Base-by-base conservation (phyloP, 768 basidiomycete genomes). In the button mushroom (Agaricus bisporus) region DNA sequence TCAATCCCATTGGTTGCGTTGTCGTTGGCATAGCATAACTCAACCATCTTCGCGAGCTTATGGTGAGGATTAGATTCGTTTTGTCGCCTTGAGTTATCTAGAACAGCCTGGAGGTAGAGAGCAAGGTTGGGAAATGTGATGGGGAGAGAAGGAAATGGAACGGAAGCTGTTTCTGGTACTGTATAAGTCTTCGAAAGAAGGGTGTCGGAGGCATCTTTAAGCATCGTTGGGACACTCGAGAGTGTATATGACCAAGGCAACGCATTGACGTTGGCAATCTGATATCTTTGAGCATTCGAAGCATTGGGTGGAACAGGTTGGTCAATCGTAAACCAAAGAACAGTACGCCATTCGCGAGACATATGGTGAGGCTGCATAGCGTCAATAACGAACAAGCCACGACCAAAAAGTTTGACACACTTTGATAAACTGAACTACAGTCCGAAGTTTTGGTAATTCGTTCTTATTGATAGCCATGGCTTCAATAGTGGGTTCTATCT, bases 281-380 rank as follows among this genome's bases (percentile, higher is more conserved):
- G 70, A 60, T 75, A 83, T 63, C 73, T 80, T 60, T 72, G 65
- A 2, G 74, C 71, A 37, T 70, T 70, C 4, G 68, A 73, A 11
- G 73, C 55, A 11, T 69, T 70, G 3, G 71, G 60, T 26, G 87
- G 85, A 1, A 81, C 63, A 1, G 83, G 81, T 60, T 82, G 73
- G 61, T 92, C 90, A 50, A 88, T 78, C 1, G 86, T 84, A 59
- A 92, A 81, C 76, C 88, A 91, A 14, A 91, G 65, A 18, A 91
- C 70, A 9, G 83, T 83, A 50, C 85, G 77, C 90, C 90, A 92
- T 15, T 83, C 80, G 4, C 68, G 61, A 0, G 83, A 75, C 17
- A 73, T 62, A 37, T 76, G 79, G 60, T 86, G 80, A 8, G 83
- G 73, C 87, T 90, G 29, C 15, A 42, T 29, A 29, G 17, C 43